These are phyloP conservation scores for Aureobasidium sp. DNA, from an alignment of 2,329 filamentous ascomycete species.

Conservation along the genomic window DNA sequence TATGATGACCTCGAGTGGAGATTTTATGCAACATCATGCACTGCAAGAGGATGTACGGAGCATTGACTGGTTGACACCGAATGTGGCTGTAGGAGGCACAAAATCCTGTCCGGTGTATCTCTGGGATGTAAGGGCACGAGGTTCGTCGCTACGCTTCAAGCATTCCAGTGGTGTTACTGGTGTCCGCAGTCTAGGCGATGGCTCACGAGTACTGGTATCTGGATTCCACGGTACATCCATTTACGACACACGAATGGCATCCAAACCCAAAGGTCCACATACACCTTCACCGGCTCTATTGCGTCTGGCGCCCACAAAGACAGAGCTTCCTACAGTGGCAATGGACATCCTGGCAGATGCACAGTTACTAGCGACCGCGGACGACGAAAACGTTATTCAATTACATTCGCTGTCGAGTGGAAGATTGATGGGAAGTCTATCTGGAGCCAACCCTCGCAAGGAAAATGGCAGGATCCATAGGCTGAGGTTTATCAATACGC, in stretches of 20 bases:
- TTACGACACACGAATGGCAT: conserved; percentile 23
- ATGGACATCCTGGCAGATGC: conserved; percentile 18
- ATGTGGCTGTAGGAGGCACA: conserved; percentile 21
- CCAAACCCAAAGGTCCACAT: neutral
- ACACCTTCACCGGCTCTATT: neutral
- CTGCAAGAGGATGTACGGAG: conserved; percentile 6
- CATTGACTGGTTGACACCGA: conserved; percentile 23
- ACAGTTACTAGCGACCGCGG: conserved; percentile 3
- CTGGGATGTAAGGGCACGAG: conserved; percentile 19
- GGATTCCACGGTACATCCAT: conserved; percentile 13
- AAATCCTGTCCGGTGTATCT: conserved; percentile 3
- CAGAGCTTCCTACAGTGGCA: neutral
- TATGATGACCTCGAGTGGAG: conserved; percentile 1
- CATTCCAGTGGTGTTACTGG: conserved; percentile 15
- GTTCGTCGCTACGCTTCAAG: conserved; percentile 11
- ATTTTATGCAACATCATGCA: neutral
- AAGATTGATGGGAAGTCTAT: conserved; percentile 3
- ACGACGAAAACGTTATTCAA: conserved; percentile 15
- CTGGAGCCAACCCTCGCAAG: neutral
- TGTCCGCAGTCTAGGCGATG: conserved; percentile 20
- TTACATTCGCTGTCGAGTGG: conserved; percentile 18
- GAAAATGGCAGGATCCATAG: conserved; percentile 3
- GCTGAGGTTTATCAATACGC: neutral
- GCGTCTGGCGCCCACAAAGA: neutral
- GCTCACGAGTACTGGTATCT: conserved; percentile 19